Evolutionary conservation across 1,139 yeast genomes (phyloP).

Genomic region (Saccharomyces hybrid): DNA sequence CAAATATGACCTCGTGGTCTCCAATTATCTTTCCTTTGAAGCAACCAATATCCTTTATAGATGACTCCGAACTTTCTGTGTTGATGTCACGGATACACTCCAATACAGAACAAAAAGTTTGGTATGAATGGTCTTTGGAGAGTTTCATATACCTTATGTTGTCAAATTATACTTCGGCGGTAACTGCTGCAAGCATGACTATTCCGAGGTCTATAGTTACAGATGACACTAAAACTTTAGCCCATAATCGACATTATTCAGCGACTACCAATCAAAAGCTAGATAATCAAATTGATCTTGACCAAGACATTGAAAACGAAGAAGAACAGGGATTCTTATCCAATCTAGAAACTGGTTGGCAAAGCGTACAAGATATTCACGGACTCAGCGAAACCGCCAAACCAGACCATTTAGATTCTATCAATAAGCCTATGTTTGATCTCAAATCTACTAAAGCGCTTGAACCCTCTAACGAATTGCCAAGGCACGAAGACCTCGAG

Average conservation of each 20-base stretch:
- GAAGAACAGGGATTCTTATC: slow-evolving; percentile 13
- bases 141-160: slow-evolving; percentile 39
- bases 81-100: slow-evolving; percentile 35
- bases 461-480: not conserved
- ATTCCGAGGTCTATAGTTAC: not conserved
- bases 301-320: not conserved
- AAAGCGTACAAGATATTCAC: slow-evolving; percentile 31
- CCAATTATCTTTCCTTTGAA: slow-evolving; percentile 69
- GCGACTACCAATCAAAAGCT: not conserved
- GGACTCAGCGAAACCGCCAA: slow-evolving; percentile 11
- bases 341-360: slow-evolving; percentile 25
- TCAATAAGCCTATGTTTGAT: slow-evolving; percentile 12
- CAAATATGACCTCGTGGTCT: slow-evolving; percentile 57
- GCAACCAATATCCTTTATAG: slow-evolving; percentile 43
- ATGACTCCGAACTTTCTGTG: slow-evolving; percentile 46
- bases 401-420: not conserved
- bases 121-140: slow-evolving; percentile 73
- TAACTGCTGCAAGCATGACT: not conserved
- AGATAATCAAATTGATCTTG: not conserved
- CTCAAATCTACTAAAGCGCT: slow-evolving; percentile 15
- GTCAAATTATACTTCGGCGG: slow-evolving; percentile 20
- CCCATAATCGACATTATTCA: slow-evolving; percentile 1
- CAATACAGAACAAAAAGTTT: slow-evolving; percentile 29
- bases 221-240: not conserved
- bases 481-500: slow-evolving; percentile 10